Evolutionary conservation across 2,329 filamentous ascomycete genomes (phyloP).

Genomic region (Neoarthrinium moseri): DNA sequence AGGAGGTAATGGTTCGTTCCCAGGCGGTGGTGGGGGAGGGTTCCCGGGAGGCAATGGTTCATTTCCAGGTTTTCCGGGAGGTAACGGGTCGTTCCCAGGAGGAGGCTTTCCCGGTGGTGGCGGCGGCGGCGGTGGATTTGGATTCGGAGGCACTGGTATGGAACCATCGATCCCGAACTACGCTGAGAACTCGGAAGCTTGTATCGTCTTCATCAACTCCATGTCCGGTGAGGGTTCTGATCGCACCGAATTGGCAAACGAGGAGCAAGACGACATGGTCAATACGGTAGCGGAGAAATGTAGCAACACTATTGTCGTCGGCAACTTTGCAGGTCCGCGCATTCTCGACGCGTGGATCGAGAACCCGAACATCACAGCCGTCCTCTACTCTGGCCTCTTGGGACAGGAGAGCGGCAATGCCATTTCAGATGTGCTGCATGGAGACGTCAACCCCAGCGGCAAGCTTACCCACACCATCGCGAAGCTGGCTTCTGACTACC

Average conservation of each 20-base stretch:
- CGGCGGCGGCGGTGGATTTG: slow-evolving; percentile 1
- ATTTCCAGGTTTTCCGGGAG: neutral
- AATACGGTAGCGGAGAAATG: slow-evolving; percentile 56
- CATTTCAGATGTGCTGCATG: slow-evolving; percentile 60
- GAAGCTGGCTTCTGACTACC: slow-evolving; percentile 47
- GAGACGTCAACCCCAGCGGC: slow-evolving; percentile 57
- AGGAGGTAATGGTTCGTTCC: neutral
- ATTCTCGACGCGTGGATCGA: slow-evolving; percentile 55
- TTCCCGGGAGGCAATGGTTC: neutral
- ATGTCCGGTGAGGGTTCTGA: slow-evolving; percentile 4
- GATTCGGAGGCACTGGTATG: neutral
- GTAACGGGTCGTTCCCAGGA: neutral
- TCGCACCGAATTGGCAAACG: neutral
- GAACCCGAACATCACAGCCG: slow-evolving; percentile 60
- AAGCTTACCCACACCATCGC: slow-evolving; percentile 60
- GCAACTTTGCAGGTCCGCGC: slow-evolving; percentile 63
- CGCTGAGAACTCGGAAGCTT: slow-evolving; percentile 5
- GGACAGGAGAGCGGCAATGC: slow-evolving; percentile 62
- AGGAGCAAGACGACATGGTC: slow-evolving; percentile 50
- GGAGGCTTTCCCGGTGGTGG: neutral
- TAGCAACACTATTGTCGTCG: slow-evolving; percentile 68
- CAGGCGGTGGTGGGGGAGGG: neutral
- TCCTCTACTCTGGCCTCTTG: slow-evolving; percentile 58
- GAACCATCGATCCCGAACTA: neutral
- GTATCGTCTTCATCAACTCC: slow-evolving; percentile 8